Base-by-base conservation (phyloP, 1,284 basidiomycete genomes). In the Peniophora sp. region DNA sequence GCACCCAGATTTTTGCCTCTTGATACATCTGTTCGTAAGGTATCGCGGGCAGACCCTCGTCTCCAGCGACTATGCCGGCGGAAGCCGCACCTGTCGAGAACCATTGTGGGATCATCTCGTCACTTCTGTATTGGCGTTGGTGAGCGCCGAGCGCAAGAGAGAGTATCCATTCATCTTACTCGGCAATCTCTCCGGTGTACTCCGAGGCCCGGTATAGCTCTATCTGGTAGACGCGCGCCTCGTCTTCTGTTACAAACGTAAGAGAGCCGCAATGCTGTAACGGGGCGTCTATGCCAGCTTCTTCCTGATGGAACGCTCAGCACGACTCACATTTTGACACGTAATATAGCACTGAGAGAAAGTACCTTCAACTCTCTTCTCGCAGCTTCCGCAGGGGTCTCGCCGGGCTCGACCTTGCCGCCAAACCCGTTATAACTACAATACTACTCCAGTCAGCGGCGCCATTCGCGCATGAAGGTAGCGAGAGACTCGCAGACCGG, bases 71-170 rank as follows among this genome's bases (percentile, higher is more conserved):
- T 32, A 32, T 32, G 12, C 27, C 27, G 12, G 27, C 27, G 12
- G 27, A 32, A 32, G 5, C 51, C 24, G 71, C 57, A n/a, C n/a
- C n/a, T 8, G 27, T 32, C 12, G 27, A 5, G 69, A 84, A 85
- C 83, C 83, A 86, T 60, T 80, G 66, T 1, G 83, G 83, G 17
- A 75, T 71, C 83, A 86, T 86, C 61, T 86, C 83, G 17, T 86
- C 82, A 0, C 78, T 74, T 58, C 83, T 86, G 53, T 9, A 43
- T 45, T n/a, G n/a, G n/a, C n/a, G n/a, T n/a, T n/a, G n/a, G n/a
- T n/a, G n/a, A n/a, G n/a, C n/a, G n/a, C n/a, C n/a, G n/a, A n/a
- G n/a, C n/a, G n/a, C n/a, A n/a, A n/a, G n/a, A n/a, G n/a, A n/a
- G n/a, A n/a, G n/a, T n/a, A n/a, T n/a, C n/a, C n/a, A n/a, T n/a